These are phyloP conservation scores for Wickerhamomyces mucosus DNA, from an alignment of 805 yeast species.

Conservation along the genomic window DNA sequence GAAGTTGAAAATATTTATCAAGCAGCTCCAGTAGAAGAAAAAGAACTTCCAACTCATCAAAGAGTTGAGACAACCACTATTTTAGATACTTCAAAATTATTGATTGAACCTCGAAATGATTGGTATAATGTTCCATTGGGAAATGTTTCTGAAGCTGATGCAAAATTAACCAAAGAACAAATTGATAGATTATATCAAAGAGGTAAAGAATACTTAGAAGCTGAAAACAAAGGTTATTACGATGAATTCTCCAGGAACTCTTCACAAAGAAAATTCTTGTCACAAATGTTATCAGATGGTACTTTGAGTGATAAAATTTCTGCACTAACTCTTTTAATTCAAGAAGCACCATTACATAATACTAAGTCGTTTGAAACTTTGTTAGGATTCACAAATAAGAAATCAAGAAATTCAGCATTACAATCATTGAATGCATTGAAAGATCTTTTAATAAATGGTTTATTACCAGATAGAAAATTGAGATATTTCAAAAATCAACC, in stretches of 20 bases:
- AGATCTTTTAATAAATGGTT: conserved; percentile 78
- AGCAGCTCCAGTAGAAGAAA: conserved; percentile 8
- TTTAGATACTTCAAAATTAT: conserved; percentile 45
- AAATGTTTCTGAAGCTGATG: conserved; percentile 12
- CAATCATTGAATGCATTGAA: conserved; percentile 85
- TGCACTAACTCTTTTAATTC: conserved; percentile 84
- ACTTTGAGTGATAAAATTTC: conserved; percentile 92
- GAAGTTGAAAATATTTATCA: conserved; percentile 12
- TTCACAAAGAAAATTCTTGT: conserved; percentile 79
- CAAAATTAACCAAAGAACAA: conserved; percentile 35
- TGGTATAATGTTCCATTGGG: conserved; percentile 65
- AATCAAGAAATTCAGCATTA: conserved; percentile 86
- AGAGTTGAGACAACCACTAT: conserved; percentile 27
- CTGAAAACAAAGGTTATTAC: conserved; percentile 62
- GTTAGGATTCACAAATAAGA: conserved; percentile 73
- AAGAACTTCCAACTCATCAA: conserved; percentile 17
- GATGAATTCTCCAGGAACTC: conserved; percentile 67
- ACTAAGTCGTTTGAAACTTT: conserved; percentile 74
- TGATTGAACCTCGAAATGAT: conserved; percentile 53
- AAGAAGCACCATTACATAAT: conserved; percentile 92
- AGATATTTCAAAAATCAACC: conserved; percentile 70
- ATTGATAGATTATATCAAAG: conserved; percentile 51
- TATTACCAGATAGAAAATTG: conserved; percentile 80
- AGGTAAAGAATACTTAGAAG: conserved; percentile 56
- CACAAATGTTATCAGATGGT: conserved; percentile 85